Base-by-base conservation (phyloP, 495 filamentous ascomycete species). In the Xylaria palmicola region DNA sequence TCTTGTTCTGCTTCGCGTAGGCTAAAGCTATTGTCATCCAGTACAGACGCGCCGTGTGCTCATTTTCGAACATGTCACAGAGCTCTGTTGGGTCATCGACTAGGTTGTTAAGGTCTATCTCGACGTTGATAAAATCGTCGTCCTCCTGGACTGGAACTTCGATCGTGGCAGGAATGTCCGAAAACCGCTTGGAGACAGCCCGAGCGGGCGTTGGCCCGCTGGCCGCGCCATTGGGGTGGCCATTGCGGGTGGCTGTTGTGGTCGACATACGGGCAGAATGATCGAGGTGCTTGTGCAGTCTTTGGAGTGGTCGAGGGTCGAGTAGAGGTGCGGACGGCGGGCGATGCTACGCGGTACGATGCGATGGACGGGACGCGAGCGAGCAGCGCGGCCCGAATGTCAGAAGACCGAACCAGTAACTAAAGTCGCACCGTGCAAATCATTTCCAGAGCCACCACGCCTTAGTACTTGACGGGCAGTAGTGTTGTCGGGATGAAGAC, bases 11-110 rank as follows among this genome's bases (percentile, higher is more conserved):
- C 75, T 97, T 98, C 26, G 93, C 93, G 69, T 98, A 98, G n/a
- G 93, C 95, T 34, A 97, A 83, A 30, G 94, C 90, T 62, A 97
- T 92, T 13, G 90, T 91, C 80, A 98, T 92, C 94, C 94, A 98
- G 68, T 92, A 93, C 30, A 86, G 88, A 62, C 92, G 88, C 19
- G 88, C 88, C 3, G 91, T 91, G 59, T 86, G 85, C 71, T 98
- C 94, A 62, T 93, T 94, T 72, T 98, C 94, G 54, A 98, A 83
- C 39, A 98, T 80, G 2, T 89, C 91, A 76, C 94, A 98, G 9
- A 98, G 82, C 75, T 98, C 94, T 36, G 92, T 97, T 2, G 93
- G 93, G 66, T 98, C 94, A 67, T 98, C 95, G 39, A 91, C 86
- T 37, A 97, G 88, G 43, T 89, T 89, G 69, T 92, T 87, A 27